Percentiles rank a stretch among this genome's conserved stretches.
These are phyloP conservation scores for Suaeda aralocaspica DNA, from an alignment of 148 eudicot genomes.

Conservation along the genomic window DNA sequence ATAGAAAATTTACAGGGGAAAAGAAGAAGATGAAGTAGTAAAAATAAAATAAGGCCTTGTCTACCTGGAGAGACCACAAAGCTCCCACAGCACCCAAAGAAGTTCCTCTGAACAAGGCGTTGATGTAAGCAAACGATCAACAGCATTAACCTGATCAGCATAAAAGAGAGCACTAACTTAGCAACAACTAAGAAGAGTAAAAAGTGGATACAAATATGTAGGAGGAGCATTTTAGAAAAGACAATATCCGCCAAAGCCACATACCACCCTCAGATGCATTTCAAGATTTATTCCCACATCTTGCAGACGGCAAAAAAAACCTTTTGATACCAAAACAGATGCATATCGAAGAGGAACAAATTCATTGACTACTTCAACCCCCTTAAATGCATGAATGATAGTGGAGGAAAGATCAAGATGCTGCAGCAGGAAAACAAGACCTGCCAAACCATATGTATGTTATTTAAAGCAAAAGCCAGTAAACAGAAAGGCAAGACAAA, in stretches of 20 bases:
- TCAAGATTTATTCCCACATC: slow-evolving; percentile 73
- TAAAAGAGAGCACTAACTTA: slow-evolving; percentile 12
- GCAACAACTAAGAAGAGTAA: slow-evolving; percentile 1
- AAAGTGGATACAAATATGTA: not conserved
- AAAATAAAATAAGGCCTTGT: slow-evolving; percentile 16
- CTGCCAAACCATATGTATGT: slow-evolving; percentile 40
- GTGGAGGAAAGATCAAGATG: slow-evolving; percentile 79
- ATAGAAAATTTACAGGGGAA: not conserved
- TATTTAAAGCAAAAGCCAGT: not conserved
- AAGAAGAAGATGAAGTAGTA: not conserved
- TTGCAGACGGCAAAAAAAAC: slow-evolving; percentile 61
- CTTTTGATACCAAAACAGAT: slow-evolving; percentile 65
- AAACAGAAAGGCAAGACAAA: not conserved
- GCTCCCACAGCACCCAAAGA: slow-evolving; percentile 88
- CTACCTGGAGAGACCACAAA: slow-evolving; percentile 89
- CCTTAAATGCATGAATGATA: slow-evolving; percentile 65
- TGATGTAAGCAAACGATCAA: slow-evolving; percentile 64
- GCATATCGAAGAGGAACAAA: slow-evolving; percentile 81
- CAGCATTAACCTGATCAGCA: slow-evolving; percentile 56
- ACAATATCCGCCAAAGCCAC: slow-evolving; percentile 23
- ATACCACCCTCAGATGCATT: slow-evolving; percentile 87
- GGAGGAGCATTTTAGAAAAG: not conserved
- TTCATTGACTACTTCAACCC: slow-evolving; percentile 45
- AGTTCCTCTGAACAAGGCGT: slow-evolving; percentile 66
- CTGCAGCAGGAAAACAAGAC: slow-evolving; percentile 72